A percentile compares a stretch with the other conserved stretches of the same genome.
Conservation (phyloP, 371 early-diverging fungal genomes). For the Phascolomyces articulosus region DNA sequence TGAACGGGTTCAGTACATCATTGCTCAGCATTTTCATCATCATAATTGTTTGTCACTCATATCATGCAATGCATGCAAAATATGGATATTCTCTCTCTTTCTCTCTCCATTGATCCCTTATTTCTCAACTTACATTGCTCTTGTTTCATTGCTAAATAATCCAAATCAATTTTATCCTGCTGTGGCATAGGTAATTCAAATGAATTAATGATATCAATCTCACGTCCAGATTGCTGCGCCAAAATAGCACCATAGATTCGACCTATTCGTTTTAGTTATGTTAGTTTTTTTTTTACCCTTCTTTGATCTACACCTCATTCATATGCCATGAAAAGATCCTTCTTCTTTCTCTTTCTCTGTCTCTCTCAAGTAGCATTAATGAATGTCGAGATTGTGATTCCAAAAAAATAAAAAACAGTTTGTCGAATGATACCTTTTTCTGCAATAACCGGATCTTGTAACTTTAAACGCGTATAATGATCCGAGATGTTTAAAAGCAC, state of each 20-base stretch:
- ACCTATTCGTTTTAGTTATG: constrained; percentile 13
- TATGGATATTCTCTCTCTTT: background rate
- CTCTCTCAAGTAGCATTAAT: too few relatives aligned
- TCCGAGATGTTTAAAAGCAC: constrained; percentile 87
- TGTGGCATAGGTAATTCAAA: constrained; percentile 71
- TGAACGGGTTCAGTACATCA: too few relatives aligned
- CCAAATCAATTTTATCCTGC: constrained; percentile 57
- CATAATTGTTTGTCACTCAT: too few relatives aligned
- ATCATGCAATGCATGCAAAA: too few relatives aligned
- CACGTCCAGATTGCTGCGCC: constrained; percentile 84
- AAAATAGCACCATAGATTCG: constrained; percentile 79
- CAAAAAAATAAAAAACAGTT: too few relatives aligned
- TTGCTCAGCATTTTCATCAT: too few relatives aligned
- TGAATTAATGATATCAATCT: constrained; percentile 83
- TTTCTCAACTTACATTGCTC: constrained; percentile 69
- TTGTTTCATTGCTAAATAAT: constrained; percentile 69
- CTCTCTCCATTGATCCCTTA: background rate
- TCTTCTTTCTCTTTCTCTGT: too few relatives aligned
- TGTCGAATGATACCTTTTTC: too few relatives aligned
- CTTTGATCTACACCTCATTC: background rate
- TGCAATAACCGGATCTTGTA: constrained; percentile 56
- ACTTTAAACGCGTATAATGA: constrained; percentile 75
- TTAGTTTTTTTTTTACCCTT: too few relatives aligned
- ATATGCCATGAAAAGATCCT: background rate
- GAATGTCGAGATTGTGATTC: too few relatives aligned